Evolutionary conservation across 495 filamentous ascomycete species (phyloP).

Genomic region (Tuber borchii): DNA sequence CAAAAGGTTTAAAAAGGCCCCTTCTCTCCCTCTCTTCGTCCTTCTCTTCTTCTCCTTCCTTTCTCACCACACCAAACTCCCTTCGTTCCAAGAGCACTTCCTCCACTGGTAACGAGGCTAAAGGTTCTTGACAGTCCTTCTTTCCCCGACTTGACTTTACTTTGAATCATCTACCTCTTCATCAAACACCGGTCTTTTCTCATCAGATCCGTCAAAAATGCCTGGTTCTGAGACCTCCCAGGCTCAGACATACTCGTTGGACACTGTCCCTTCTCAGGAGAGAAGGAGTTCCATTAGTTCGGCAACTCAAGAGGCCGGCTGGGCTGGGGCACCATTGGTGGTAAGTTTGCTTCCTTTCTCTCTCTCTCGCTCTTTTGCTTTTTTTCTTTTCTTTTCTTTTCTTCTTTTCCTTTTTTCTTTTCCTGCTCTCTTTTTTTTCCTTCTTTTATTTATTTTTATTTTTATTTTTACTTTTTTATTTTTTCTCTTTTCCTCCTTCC

Average conservation of each 20-base stretch:
- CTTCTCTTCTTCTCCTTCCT: background rate
- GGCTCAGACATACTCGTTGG: background rate
- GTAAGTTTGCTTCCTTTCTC: constrained; percentile 12
- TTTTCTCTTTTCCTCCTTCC: background rate
- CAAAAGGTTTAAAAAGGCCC: background rate
- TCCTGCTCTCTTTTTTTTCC: background rate
- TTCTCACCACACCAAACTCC: background rate
- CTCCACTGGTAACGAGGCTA: background rate
- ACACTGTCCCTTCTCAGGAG: background rate
- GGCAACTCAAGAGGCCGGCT: constrained; percentile 11
- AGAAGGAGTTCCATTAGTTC: constrained; percentile 29
- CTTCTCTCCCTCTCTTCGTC: background rate
- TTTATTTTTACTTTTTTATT: too few relatives aligned
- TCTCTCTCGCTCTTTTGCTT: too few relatives aligned
- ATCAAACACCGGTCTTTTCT: background rate
- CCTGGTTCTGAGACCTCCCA: background rate
- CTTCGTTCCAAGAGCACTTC: background rate
- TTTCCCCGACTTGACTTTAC: background rate
- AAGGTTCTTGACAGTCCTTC: background rate
- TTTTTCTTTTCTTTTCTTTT: background rate
- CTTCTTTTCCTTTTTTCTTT: background rate
- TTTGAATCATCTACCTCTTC: background rate
- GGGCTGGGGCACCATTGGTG: constrained; percentile 34
- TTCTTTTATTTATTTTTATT: too few relatives aligned
- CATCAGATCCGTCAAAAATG: background rate